phyloP scores from a whole-genome alignment of 1,284 basidiomycete species.

The Tilletia indica region DNA sequence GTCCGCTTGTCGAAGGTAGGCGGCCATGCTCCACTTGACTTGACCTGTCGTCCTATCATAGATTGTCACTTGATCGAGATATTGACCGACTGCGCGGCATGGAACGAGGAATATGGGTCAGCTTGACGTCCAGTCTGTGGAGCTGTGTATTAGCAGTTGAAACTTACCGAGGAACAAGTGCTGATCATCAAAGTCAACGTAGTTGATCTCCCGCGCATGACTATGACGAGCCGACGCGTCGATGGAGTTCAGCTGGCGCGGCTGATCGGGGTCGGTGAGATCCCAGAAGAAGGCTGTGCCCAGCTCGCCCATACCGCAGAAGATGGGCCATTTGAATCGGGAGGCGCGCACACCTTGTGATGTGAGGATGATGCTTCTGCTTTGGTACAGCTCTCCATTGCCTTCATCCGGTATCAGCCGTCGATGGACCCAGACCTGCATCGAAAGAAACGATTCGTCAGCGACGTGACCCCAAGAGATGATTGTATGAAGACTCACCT shows the following conservation, averaged over 20 bases:
- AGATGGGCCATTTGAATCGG: conserved; percentile 10
- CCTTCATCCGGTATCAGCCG: neutral
- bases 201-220: neutral
- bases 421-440: conserved; percentile 10
- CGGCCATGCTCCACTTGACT: conserved; percentile 2
- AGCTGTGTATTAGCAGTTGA: neutral
- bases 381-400: conserved; percentile 1
- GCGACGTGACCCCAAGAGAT: neutral
- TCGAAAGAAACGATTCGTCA: neutral
- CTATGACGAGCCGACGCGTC: neutral
- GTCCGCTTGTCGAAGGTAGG: neutral
- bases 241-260: neutral
- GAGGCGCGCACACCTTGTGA: neutral
- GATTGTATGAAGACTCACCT: neutral
- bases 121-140: no score
- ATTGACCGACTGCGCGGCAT: neutral
- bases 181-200: conserved; percentile 15
- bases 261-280: neutral
- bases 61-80: neutral
- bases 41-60: neutral
- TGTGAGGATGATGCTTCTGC: neutral
- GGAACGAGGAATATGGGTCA: no score
- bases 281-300: conserved; percentile 11
- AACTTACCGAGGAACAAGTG: conserved; percentile 10
- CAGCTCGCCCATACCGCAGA: neutral